phyloP scores from a whole-genome alignment of 306 rosid species.

The Rosa rugosa region DNA sequence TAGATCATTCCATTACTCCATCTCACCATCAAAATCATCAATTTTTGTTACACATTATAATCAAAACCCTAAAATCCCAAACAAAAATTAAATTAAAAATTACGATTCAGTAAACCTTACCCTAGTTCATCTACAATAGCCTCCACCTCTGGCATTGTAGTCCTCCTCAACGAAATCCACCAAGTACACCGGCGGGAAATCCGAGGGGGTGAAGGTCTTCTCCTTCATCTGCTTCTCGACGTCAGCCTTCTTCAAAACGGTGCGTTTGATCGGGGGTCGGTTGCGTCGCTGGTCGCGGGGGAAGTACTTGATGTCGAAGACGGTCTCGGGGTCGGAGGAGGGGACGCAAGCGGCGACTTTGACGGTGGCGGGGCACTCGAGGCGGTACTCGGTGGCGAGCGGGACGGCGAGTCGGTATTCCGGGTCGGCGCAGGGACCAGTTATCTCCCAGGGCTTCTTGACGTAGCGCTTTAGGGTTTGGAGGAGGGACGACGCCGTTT shows the following conservation, averaged over 20 bases:
- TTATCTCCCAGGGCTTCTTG: slow-evolving; percentile 95
- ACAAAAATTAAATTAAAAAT: neutral
- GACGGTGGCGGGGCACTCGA: slow-evolving; percentile 66
- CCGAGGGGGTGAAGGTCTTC: slow-evolving; percentile 43
- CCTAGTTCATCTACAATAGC: slow-evolving; percentile 58
- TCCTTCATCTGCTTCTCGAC: slow-evolving; percentile 60
- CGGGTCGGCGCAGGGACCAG: slow-evolving; percentile 82
- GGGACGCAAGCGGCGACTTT: slow-evolving; percentile 55
- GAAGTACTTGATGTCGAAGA: slow-evolving; percentile 81
- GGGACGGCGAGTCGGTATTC: slow-evolving; percentile 67
- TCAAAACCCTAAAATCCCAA: neutral
- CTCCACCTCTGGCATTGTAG: slow-evolving; percentile 67
- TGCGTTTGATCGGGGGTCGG: slow-evolving; percentile 81
- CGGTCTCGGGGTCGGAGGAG: slow-evolving; percentile 74
- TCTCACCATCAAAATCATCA: neutral
- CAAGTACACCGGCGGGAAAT: slow-evolving; percentile 76
- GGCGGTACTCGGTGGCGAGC: slow-evolving; percentile 71
- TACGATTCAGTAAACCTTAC: neutral
- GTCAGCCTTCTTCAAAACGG: slow-evolving; percentile 62
- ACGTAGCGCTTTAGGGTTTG: slow-evolving; percentile 67
- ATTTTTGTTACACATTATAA: neutral
- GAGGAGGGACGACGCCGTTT: slow-evolving; percentile 29
- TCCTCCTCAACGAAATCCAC: slow-evolving; percentile 61
- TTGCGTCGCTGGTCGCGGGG: slow-evolving; percentile 91
- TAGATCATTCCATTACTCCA: neutral